A percentile compares a stretch with the other conserved stretches of the same genome.
Conservation (phyloP, 805 yeast species). For the Candida qinlingensis region DNA sequence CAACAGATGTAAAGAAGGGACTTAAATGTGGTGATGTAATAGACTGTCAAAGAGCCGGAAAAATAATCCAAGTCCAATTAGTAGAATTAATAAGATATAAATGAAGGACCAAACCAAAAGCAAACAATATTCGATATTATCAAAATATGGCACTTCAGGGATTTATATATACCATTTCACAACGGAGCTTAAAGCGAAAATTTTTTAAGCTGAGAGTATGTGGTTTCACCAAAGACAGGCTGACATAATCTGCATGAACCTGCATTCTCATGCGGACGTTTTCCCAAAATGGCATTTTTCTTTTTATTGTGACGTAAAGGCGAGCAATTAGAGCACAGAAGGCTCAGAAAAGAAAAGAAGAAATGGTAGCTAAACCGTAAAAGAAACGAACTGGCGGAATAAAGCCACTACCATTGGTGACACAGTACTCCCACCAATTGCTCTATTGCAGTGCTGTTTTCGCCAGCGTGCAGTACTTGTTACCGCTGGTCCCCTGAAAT, state of each 20-base stretch:
- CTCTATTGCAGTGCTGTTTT: too few relatives aligned
- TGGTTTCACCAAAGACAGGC: background rate
- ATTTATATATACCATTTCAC: too few relatives aligned
- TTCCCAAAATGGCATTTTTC: background rate
- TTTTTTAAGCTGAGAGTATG: background rate
- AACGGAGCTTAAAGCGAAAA: background rate
- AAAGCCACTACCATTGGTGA: too few relatives aligned
- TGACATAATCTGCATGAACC: background rate
- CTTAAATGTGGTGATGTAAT: too few relatives aligned
- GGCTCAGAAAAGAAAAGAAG: background rate
- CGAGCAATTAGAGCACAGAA: background rate
- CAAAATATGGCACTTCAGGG: background rate
- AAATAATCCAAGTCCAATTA: background rate
- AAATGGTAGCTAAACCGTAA: background rate
- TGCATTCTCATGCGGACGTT: background rate
- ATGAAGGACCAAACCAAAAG: background rate
- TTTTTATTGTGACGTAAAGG: background rate
- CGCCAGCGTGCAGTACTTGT: too few relatives aligned
- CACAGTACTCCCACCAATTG: too few relatives aligned
- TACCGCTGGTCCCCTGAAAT: too few relatives aligned
- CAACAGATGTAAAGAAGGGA: too few relatives aligned
- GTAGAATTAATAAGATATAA: background rate
- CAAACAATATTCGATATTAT: background rate
- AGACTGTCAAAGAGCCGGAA: too few relatives aligned
- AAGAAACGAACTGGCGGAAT: background rate